Evolutionary conservation across 2,329 filamentous ascomycete species (phyloP).

Genomic region (Akanthomyces uredinophilus): DNA sequence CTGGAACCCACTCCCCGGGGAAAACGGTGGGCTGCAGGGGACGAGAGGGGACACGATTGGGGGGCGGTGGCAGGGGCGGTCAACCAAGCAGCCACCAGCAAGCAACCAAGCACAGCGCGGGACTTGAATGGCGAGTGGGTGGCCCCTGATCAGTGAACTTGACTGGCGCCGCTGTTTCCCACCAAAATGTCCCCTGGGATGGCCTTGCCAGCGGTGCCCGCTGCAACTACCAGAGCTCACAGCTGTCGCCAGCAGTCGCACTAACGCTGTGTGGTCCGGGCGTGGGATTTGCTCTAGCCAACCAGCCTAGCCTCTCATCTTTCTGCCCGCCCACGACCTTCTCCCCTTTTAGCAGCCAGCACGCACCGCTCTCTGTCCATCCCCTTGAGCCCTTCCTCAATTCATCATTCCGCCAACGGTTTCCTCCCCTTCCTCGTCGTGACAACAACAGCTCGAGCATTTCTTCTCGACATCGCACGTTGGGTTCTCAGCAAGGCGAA

Average conservation of each 20-base stretch:
- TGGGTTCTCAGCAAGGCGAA: background rate
- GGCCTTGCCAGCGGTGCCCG: background rate
- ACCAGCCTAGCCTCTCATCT: background rate
- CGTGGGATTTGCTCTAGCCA: conserved; percentile 19
- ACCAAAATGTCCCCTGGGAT: background rate
- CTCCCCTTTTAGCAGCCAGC: conserved; percentile 18
- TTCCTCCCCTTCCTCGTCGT: conserved; percentile 1
- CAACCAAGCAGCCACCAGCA: background rate
- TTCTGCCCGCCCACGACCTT: conserved; percentile 14
- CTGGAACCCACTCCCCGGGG: conserved; percentile 9
- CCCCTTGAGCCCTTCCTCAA: conserved; percentile 15
- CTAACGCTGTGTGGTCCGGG: conserved; percentile 14
- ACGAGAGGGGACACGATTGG: background rate
- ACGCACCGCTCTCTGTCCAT: conserved; percentile 9
- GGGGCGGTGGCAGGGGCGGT: conserved; percentile 14
- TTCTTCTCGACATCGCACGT: background rate
- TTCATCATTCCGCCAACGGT: conserved; percentile 13
- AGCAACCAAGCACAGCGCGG: background rate
- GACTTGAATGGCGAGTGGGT: background rate
- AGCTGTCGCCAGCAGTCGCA: background rate
- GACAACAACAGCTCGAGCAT: conserved; percentile 8
- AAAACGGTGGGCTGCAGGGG: conserved; percentile 14
- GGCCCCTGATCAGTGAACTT: conserved; percentile 7
- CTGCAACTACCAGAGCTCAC: conserved; percentile 1
- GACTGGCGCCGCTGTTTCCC: background rate